phyloP scores from a whole-genome alignment of 2,329 filamentous ascomycete species.

The Rasamsonia emersonii region DNA sequence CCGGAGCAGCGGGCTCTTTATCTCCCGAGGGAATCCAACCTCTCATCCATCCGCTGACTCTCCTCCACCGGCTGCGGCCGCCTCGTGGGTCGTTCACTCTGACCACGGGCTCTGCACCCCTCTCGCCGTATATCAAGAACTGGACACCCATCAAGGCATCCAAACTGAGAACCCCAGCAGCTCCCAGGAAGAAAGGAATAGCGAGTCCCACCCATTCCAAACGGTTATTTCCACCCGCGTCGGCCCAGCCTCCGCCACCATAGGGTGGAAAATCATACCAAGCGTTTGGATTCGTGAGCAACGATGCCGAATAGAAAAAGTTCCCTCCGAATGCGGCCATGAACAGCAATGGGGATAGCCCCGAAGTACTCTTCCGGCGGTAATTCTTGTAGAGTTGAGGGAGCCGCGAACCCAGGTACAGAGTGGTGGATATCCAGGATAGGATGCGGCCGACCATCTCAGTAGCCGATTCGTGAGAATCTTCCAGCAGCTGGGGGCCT shows the following conservation, averaged over 20 bases:
- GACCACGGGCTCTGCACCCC: constrained; percentile 35
- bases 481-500: constrained; percentile 7
- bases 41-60: constrained; percentile 57
- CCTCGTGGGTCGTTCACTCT: constrained; percentile 38
- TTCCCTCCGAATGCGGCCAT: constrained; percentile 60
- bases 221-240: constrained; percentile 45
- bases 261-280: constrained; percentile 51
- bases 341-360: constrained; percentile 56
- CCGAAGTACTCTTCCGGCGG: constrained; percentile 53
- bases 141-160: constrained; percentile 56
- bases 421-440: constrained; percentile 48
- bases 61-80: constrained; percentile 43
- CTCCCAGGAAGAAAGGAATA: constrained; percentile 57
- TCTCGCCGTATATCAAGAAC: constrained; percentile 51
- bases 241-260: constrained; percentile 53
- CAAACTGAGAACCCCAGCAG: constrained; percentile 54
- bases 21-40: constrained; percentile 51
- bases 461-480: constrained; percentile 21
- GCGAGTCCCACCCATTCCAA: constrained; percentile 50
- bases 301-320: constrained; percentile 55
- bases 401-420: constrained; percentile 52
- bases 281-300: constrained; percentile 55
- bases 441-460: constrained; percentile 43
- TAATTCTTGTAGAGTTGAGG: constrained; percentile 61
- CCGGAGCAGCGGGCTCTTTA: too few species aligned